Conservation (phyloP, 1,139 yeast genomes). For the Pichia sp. region DNA sequence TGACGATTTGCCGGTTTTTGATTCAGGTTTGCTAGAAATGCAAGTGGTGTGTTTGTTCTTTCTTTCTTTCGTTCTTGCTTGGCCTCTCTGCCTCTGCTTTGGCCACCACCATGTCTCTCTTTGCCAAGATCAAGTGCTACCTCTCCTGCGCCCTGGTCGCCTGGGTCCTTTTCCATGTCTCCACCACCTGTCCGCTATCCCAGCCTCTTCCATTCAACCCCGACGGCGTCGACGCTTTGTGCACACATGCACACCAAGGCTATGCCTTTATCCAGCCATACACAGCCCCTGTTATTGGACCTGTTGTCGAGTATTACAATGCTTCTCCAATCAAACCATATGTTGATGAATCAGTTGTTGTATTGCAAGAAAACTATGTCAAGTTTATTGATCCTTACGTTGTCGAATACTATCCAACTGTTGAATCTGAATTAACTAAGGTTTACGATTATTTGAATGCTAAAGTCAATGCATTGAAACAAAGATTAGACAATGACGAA, state of each 20-base stretch:
- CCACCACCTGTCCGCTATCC: slow-evolving; percentile 14
- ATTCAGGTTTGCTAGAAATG: too few species aligned
- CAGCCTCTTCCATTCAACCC: slow-evolving; percentile 7
- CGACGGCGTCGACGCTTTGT: slow-evolving; percentile 13
- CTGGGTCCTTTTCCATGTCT: slow-evolving; percentile 11
- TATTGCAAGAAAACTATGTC: neutral
- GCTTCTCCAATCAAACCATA: slow-evolving; percentile 23
- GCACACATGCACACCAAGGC: slow-evolving; percentile 22
- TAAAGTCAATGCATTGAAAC: slow-evolving; percentile 1
- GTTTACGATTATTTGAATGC: neutral
- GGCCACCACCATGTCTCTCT: slow-evolving; percentile 9
- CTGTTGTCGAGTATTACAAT: slow-evolving; percentile 16
- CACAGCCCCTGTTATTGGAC: slow-evolving; percentile 13
- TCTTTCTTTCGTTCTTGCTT: too few species aligned
- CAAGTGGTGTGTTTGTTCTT: too few species aligned
- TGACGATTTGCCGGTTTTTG: too few species aligned
- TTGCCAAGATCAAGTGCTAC: slow-evolving; percentile 16
- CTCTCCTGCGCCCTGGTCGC: slow-evolving; percentile 8
- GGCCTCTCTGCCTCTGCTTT: too few species aligned
- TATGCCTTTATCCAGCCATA: slow-evolving; percentile 20
- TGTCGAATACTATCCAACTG: slow-evolving; percentile 5
- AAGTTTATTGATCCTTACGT: slow-evolving; percentile 1
- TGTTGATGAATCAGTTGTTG: slow-evolving; percentile 15
- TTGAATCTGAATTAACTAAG: neutral
- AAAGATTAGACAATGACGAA: slow-evolving; percentile 9